Base-by-base conservation (phyloP, 2,329 filamentous ascomycete genomes). In the Aureobasidium mangrovei region DNA sequence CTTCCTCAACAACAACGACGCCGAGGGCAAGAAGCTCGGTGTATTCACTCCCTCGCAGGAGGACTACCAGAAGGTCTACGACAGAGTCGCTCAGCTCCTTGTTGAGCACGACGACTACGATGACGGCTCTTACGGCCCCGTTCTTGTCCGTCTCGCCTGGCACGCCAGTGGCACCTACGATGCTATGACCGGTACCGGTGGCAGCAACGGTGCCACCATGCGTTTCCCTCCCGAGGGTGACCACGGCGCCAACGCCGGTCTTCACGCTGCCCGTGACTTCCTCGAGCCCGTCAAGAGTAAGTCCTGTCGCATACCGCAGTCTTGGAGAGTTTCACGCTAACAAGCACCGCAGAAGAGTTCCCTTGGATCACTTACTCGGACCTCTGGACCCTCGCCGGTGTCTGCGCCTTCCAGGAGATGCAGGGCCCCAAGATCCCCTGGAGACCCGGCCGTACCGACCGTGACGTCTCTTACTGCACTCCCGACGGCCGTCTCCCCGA, bases 321-420 rank as follows among this genome's bases (percentile, higher is more conserved):
- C n/a, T 7, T 7, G 7, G 7, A 8, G 28, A 28, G 8, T 5
- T 8, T 24, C 26, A 4, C 26, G 28, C 41, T 43, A 43, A 43
- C 26, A 10, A 6, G 18, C 41, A 4, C 8, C 28, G 41, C 41
- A 43, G 45, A 78, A 62, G 83, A 91, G 73, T 91, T 88, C 80
- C 91, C 91, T 49, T 97, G 91, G 93, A 95, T 97, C 74, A 80
- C 80, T 59, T 95, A 96, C 80, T 94, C 90, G 10, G 91, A 98
- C 69, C 85, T 98, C 62, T 97, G 91, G 93, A 97, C 93, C 58
- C 83, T 98, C 55, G 85, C 74, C 52, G 93, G 89, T 67, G 83
- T 93, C 60, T 81, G 78, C 69, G 88, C 91, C 62, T 83, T 97
- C 69, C 91, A 97, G 76, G 91, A 98, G 75, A 91, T 96, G 85